Evolutionary conservation across 163 green algal genomes (phyloP).

Genomic region (Picocystis sp.): DNA sequence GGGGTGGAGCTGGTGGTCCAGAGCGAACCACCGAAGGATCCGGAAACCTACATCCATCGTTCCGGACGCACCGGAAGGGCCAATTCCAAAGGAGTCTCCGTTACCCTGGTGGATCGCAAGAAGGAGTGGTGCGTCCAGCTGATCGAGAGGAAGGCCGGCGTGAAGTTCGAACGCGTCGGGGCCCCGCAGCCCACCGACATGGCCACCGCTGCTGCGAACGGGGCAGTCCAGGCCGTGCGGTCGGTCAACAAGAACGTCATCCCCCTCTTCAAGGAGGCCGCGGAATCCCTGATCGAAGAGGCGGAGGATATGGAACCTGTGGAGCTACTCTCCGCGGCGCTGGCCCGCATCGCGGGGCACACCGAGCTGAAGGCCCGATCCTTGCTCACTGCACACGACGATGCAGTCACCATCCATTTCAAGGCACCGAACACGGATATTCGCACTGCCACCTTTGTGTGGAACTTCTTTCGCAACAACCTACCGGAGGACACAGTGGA

Average conservation of each 20-base stretch:
- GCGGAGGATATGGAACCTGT: conserved; percentile 22
- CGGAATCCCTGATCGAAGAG: conserved; percentile 38
- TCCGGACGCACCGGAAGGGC: conserved; percentile 36
- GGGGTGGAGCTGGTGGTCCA: conserved; percentile 89
- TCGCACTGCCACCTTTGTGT: conserved; percentile 36
- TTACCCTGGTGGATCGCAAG: conserved; percentile 68
- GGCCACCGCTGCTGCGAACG: conserved; percentile 48
- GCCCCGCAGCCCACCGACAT: conserved; percentile 84
- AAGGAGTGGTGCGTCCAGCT: conserved; percentile 72
- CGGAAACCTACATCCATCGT: conserved; percentile 76
- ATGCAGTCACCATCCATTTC: conserved; percentile 62
- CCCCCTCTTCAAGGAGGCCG: conserved; percentile 32
- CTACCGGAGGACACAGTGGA: conserved; percentile 50
- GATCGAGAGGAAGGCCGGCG: conserved; percentile 52
- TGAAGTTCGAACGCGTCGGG: conserved; percentile 82
- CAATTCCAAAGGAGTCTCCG: conserved; percentile 54
- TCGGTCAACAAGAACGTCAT: conserved; percentile 13
- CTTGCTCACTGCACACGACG: conserved; percentile 73
- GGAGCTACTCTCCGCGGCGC: conserved; percentile 60
- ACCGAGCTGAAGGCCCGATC: conserved; percentile 55
- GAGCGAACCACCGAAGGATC: conserved; percentile 24
- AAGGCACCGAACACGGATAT: conserved; percentile 7
- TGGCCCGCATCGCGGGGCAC: conserved; percentile 78
- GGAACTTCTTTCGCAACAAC: conserved; percentile 43
- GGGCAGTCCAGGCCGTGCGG: conserved; percentile 31